Evolutionary conservation across 768 basidiomycete genomes (phyloP).

Genomic region (Albatrellus ellisii): DNA sequence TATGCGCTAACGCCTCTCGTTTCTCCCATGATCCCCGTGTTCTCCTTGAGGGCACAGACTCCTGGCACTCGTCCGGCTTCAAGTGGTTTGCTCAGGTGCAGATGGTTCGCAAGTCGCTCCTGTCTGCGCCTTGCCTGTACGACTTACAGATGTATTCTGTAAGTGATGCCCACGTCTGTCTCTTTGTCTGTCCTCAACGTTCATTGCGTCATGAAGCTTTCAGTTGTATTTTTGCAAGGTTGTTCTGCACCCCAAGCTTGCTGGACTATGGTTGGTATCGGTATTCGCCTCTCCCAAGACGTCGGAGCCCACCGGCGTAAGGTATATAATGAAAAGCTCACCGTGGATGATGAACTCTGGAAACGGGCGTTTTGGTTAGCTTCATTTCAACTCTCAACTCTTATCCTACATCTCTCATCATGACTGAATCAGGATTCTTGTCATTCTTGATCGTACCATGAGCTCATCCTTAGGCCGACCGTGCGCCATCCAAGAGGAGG

Average conservation of each 20-base stretch:
- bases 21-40: constrained; percentile 40
- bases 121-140: constrained; percentile 44
- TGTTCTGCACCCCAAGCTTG: constrained; percentile 34
- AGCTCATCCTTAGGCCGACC: constrained; percentile 52
- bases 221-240: constrained; percentile 28
- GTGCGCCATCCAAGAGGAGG: constrained; percentile 62
- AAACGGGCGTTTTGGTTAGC: constrained; percentile 53
- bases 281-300: constrained; percentile 63
- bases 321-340: constrained; percentile 25
- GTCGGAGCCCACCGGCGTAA: constrained; percentile 55
- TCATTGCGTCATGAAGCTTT: constrained; percentile 19
- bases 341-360: constrained; percentile 58
- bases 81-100: constrained; percentile 48
- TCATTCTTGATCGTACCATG: constrained; percentile 31
- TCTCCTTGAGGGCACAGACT: constrained; percentile 16
- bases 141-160: constrained; percentile 63
- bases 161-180: no score
- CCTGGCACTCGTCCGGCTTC: constrained; percentile 27
- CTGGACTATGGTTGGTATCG: constrained; percentile 48
- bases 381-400: background rate
- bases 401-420: background rate
- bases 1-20: constrained; percentile 38
- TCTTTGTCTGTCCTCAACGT: constrained; percentile 16
- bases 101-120: constrained; percentile 41
- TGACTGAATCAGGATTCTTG: constrained; percentile 28